A percentile compares a stretch with the other conserved stretches of the same genome.
These are phyloP conservation scores for Ochromonas danica DNA, from an alignment of 108 stramenopile species.

Conservation along the genomic window DNA sequence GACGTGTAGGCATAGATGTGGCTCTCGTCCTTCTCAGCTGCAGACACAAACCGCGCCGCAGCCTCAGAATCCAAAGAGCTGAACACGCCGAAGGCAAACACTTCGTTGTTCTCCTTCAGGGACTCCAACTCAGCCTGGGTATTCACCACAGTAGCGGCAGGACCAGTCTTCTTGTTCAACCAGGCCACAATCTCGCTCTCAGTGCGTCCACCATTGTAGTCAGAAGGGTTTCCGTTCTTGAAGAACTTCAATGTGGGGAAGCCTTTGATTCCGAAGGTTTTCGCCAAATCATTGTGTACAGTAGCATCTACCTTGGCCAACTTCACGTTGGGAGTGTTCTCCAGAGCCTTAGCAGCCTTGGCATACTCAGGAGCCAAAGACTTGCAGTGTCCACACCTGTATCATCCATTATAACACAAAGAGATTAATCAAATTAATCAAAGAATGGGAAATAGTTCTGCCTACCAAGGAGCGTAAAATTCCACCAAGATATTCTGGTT, in stretches of 20 bases:
- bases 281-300: conserved; percentile 49
- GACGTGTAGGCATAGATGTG: conserved; percentile 46
- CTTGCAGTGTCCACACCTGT: conserved; percentile 68
- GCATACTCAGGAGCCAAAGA: conserved; percentile 61
- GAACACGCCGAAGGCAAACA: conserved; percentile 57
- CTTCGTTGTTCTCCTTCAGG: conserved; percentile 46
- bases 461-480: conserved; percentile 59
- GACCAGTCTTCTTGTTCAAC: conserved; percentile 62
- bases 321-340: conserved; percentile 39
- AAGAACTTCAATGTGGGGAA: conserved; percentile 65
- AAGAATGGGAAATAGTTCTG: too few species aligned
- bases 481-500: conserved; percentile 57
- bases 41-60: conserved; percentile 53
- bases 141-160: conserved; percentile 44
- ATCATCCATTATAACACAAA: too few species aligned
- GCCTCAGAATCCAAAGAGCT: conserved; percentile 42
- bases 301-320: conserved; percentile 66
- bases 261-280: conserved; percentile 52
- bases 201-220: conserved; percentile 60
- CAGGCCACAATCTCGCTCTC: conserved; percentile 57
- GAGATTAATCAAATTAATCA: too few species aligned
- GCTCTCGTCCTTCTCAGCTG: conserved; percentile 49
- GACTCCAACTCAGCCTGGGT: conserved; percentile 44
- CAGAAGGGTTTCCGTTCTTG: conserved; percentile 54
- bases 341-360: conserved; percentile 55